These are phyloP conservation scores for Hypocrella siamensis DNA, from an alignment of 2,329 filamentous ascomycete species.

Conservation along the genomic window DNA sequence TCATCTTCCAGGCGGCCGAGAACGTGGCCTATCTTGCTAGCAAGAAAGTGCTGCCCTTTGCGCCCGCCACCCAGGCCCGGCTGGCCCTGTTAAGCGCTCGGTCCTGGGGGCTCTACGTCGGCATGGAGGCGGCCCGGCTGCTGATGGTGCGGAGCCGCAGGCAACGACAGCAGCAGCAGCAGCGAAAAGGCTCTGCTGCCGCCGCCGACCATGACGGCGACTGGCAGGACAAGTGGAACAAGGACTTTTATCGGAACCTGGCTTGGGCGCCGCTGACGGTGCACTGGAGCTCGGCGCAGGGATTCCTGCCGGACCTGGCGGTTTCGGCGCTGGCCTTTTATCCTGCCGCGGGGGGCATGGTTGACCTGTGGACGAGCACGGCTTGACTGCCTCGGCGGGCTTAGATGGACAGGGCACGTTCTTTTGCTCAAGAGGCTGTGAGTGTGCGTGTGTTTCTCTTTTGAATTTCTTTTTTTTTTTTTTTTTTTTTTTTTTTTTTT, in stretches of 20 bases:
- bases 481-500: too few relatives aligned
- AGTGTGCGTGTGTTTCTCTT: not conserved
- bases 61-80: constrained; percentile 37
- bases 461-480: too few relatives aligned
- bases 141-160: constrained; percentile 26
- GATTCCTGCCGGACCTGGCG: constrained; percentile 26
- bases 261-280: constrained; percentile 71
- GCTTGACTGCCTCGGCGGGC: constrained; percentile 5
- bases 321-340: constrained; percentile 27
- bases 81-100: constrained; percentile 60
- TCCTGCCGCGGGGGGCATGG: constrained; percentile 28
- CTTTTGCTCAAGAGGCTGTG: not conserved
- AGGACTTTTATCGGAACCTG: constrained; percentile 50
- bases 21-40: constrained; percentile 64
- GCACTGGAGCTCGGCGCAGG: constrained; percentile 64
- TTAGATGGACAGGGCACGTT: not conserved
- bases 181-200: constrained; percentile 4
- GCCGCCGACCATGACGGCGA: constrained; percentile 16
- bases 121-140: constrained; percentile 57
- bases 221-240: constrained; percentile 42
- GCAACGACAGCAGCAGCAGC: constrained; percentile 13
- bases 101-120: constrained; percentile 68
- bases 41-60: constrained; percentile 53
- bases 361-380: constrained; percentile 26
- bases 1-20: constrained; percentile 65